phyloP scores from a whole-genome alignment of 768 basidiomycete species.

The Boletus rubescentipes region DNA sequence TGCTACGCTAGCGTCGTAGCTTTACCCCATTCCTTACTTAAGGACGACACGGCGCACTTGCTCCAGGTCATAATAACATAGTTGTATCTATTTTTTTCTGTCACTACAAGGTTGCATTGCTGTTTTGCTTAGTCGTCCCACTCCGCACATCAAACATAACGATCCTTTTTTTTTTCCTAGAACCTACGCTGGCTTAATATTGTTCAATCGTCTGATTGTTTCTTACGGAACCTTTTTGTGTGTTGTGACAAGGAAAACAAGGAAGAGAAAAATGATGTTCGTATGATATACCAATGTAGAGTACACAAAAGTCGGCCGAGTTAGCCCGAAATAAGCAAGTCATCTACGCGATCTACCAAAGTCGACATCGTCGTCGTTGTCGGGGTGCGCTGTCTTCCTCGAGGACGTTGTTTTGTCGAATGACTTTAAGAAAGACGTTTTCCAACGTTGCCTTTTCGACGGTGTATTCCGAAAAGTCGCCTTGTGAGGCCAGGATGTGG shows the following conservation, averaged over 20 bases:
- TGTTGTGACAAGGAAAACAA: conserved; percentile 8
- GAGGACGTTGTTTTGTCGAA: conserved; percentile 55
- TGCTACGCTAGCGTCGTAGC: conserved; percentile 26
- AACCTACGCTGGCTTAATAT: conserved; percentile 25
- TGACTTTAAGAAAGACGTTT: conserved; percentile 71
- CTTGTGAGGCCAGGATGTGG: conserved; percentile 49
- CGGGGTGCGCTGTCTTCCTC: conserved; percentile 41
- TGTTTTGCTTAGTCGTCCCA: conserved; percentile 25
- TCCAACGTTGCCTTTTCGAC: conserved; percentile 70
- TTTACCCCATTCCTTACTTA: conserved; percentile 14
- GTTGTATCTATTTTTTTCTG: conserved; percentile 21
- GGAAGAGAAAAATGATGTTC: neutral
- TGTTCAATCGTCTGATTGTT: conserved; percentile 6
- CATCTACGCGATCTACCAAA: neutral
- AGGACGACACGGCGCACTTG: conserved; percentile 28
- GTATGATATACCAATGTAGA: conserved; percentile 1
- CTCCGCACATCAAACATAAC: conserved; percentile 25
- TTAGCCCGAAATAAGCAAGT: too few species aligned
- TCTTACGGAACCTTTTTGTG: conserved; percentile 4
- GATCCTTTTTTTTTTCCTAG: conserved; percentile 20
- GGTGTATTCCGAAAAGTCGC: conserved; percentile 62
- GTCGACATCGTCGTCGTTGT: too few species aligned
- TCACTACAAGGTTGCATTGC: conserved; percentile 32
- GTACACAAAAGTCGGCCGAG: too few species aligned
- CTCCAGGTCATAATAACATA: conserved; percentile 28